Evolutionary conservation across 2,329 filamentous ascomycete genomes (phyloP), one percentile per base, ranked within the genome.

Genomic region (Cryphonectria carpinicola): DNA sequence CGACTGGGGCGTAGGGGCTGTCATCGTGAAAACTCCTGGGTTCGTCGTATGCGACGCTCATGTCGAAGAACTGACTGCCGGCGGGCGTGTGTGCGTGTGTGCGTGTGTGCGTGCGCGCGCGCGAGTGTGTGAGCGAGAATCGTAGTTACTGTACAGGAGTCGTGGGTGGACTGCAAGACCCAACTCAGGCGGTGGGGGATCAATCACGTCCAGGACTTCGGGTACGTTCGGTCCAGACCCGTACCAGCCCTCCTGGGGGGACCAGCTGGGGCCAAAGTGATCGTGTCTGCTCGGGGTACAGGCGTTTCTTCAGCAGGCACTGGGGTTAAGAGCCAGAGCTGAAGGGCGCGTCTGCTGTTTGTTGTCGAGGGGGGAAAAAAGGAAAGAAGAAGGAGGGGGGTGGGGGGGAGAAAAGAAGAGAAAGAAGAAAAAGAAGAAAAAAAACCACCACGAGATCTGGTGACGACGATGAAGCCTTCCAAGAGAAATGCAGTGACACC

Each of bases 21-120:
- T 85, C 83, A 68, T 85, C 81, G 54, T 86, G 81, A 72, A 87
- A 85, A 74, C 79, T 82, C 71, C 85, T 80, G 35, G 83, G 79
- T 74, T 88, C 85, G 76, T 88, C 85, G 76, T 85, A 88, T 56
- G 84, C 85, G 75, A 88, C 84, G 73, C 82, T 85, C 85, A 87
- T 87, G 22, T 68, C 68, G 43, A 52, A 32, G n/a, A 4, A 22
- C 6, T 14, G 14, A 41, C 14, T 64, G 61, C n/a, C 39, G n/a
- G 35, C 35, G 41, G 7, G 41, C 28, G 46, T n/a, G 66, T 25
- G 41, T 39, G 19, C 11, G 66, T 19, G 56, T 28, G 56, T 39
- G 19, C 19, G 66, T 19, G 56, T 28, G 58, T 39, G 19, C 19
- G 66, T 19, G 56, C 28, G 58, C 35, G 41, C 19, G 66, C 11